Base-by-base conservation (phyloP, 1,284 basidiomycete genomes). In the Waitea zeae region DNA sequence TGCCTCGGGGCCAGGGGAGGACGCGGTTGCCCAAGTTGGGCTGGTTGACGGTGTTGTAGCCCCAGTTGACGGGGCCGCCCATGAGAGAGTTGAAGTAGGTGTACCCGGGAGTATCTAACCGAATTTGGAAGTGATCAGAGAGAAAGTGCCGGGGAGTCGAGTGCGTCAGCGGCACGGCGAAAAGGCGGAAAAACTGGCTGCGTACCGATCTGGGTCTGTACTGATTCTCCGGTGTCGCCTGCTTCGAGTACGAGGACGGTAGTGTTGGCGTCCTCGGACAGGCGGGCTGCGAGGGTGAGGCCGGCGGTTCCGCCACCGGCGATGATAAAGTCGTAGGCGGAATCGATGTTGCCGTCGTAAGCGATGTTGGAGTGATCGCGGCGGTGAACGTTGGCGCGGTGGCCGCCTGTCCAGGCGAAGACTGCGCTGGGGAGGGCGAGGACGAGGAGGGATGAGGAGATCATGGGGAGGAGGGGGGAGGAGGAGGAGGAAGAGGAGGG, bases 241-340 rank as follows among this genome's bases (percentile, higher is more conserved):
- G 78, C 77, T 49, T 84, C 79, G 36, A 83, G 60, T 29, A 81
- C 75, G 22, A 78, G 63, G 6, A 86, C 75, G 1, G 73, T 75
- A n/a, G 58, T 61, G 43, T 67, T 69, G 0, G 60, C 50, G 56
- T 79, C 70, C 41, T 79, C 80, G 0, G 75, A 66, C n/a, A 88
- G 60, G 17, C 80, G 66, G 12, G 67, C 56, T 1, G 80, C 83
- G 18, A 87, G 50, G 5, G 74, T 73, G 15, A 86, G 62, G 19
- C 82, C 83, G 3, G 76, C 78, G 3, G 75, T 64, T 29, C 81
- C 81, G 20, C 80, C 81, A 22, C 71, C 70, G 17, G 58, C 59
- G 41, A 72, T 63, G 39, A 71, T 57, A 46, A 68, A 71, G 49
- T 72, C 70, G 47, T 72, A 72, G 0, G 62, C 52, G 29, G 56